Evolutionary conservation across 1,139 yeast genomes (phyloP).

Genomic region (Hansenula anomala): DNA sequence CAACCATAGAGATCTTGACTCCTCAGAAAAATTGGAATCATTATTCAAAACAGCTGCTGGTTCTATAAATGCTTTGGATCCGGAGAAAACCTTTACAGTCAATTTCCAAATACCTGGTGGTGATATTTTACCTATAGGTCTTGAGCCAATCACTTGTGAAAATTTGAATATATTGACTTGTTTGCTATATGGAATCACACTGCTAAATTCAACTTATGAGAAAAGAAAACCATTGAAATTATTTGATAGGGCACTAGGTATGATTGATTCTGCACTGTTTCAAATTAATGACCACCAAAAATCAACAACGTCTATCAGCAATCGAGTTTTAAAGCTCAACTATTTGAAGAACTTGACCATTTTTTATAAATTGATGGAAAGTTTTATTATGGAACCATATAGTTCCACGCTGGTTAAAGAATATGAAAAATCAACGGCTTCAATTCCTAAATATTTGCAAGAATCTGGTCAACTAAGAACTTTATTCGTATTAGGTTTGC

Average conservation of each 20-base stretch:
- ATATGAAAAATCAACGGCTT: not conserved
- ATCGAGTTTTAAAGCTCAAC: not conserved
- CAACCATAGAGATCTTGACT: too few relatives aligned
- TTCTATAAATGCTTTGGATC: too few relatives aligned
- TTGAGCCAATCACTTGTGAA: not conserved
- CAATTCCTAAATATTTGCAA: not conserved
- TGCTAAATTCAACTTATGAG: constrained; percentile 14
- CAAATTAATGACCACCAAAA: not conserved
- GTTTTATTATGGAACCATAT: constrained; percentile 9
- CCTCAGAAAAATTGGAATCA: too few relatives aligned
- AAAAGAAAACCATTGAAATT: constrained; percentile 14
- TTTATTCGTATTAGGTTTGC: not conserved
- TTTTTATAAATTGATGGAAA: constrained; percentile 14
- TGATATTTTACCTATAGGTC: too few relatives aligned
- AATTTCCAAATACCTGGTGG: too few relatives aligned
- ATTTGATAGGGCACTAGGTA: constrained; percentile 5
- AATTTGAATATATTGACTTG: constrained; percentile 6
- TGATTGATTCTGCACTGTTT: constrained; percentile 4
- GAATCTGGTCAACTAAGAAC: constrained; percentile 2
- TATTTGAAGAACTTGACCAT: constrained; percentile 4
- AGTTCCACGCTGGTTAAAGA: not conserved
- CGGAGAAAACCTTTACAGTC: too few relatives aligned
- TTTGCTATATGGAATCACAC: constrained; percentile 11
- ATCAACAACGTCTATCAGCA: too few relatives aligned
- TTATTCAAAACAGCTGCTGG: too few relatives aligned